These are phyloP conservation scores for Naganishia friedmannii DNA, from an alignment of 768 basidiomycete species.

Conservation along the genomic window DNA sequence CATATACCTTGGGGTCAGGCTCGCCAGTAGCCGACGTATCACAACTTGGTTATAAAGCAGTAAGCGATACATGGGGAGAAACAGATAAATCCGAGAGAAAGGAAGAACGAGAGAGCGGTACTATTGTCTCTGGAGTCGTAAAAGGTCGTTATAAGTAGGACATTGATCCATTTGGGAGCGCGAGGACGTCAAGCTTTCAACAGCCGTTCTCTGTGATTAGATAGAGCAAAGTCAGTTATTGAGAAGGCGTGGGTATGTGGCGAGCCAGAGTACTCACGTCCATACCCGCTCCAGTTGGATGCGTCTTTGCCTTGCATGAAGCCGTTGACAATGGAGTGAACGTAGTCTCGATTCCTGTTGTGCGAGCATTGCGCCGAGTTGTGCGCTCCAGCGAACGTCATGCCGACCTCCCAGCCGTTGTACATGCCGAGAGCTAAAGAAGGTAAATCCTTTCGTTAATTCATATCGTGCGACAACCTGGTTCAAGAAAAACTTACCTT, in stretches of 20 bases:
- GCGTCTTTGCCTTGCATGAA: constrained; percentile 15
- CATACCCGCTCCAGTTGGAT: not conserved
- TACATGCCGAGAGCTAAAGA: constrained; percentile 61
- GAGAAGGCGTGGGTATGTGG: not conserved
- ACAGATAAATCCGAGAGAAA: not conserved
- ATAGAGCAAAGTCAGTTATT: not conserved
- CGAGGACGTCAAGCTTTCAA: not conserved
- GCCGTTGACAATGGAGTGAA: constrained; percentile 16
- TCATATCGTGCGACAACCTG: not conserved
- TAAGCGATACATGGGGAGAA: constrained; percentile 7
- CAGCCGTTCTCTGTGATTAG: constrained; percentile 12
- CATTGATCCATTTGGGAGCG: not conserved
- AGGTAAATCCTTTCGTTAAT: not conserved
- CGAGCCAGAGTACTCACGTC: constrained; percentile 11
- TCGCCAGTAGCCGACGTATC: constrained; percentile 16
- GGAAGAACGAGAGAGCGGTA: not conserved
- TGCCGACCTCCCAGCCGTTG: constrained; percentile 49
- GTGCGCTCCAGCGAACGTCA: constrained; percentile 55
- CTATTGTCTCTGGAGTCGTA: not conserved
- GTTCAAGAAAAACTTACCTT: constrained; percentile 21
- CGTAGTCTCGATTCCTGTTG: constrained; percentile 20
- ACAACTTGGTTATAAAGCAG: constrained; percentile 14
- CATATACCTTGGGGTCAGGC: constrained; percentile 4
- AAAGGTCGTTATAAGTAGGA: constrained; percentile 19
- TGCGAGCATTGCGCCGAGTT: constrained; percentile 32